Evolutionary conservation across 306 rosid genomes (phyloP).

Genomic region (Medicago ruthenica): DNA sequence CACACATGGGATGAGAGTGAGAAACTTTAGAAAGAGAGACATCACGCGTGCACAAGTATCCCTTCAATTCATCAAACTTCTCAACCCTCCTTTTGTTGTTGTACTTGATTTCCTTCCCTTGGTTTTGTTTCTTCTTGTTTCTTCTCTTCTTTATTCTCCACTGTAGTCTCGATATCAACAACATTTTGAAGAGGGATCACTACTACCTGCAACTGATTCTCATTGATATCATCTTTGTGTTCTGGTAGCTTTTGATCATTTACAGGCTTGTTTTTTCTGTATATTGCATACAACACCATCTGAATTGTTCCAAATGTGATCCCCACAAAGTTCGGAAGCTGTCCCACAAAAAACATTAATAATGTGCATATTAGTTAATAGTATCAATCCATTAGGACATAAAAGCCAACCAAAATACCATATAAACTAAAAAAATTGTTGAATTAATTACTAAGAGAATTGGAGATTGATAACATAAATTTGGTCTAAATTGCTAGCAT

Average conservation of each 20-base stretch:
- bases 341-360: constrained; percentile 19
- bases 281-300: constrained; percentile 67
- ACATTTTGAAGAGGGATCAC: background rate
- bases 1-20: background rate
- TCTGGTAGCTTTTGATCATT: constrained; percentile 64
- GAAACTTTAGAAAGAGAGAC: background rate
- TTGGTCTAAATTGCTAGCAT: too few species aligned
- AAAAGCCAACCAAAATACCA: background rate
- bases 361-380: background rate
- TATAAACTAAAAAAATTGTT: background rate
- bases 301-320: constrained; percentile 76
- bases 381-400: background rate
- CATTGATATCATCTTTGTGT: constrained; percentile 53
- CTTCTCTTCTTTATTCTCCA: background rate
- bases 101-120: background rate
- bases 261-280: constrained; percentile 52
- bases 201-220: background rate
- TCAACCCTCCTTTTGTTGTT: background rate
- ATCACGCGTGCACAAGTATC: background rate
- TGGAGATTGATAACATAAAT: too few species aligned
- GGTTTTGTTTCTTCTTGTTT: background rate
- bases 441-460: too few species aligned
- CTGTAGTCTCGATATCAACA: background rate
- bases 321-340: constrained; percentile 92
- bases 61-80: background rate